phyloP scores from a whole-genome alignment of 2,329 filamentous ascomycete genomes.

The Esteya vermicola region DNA sequence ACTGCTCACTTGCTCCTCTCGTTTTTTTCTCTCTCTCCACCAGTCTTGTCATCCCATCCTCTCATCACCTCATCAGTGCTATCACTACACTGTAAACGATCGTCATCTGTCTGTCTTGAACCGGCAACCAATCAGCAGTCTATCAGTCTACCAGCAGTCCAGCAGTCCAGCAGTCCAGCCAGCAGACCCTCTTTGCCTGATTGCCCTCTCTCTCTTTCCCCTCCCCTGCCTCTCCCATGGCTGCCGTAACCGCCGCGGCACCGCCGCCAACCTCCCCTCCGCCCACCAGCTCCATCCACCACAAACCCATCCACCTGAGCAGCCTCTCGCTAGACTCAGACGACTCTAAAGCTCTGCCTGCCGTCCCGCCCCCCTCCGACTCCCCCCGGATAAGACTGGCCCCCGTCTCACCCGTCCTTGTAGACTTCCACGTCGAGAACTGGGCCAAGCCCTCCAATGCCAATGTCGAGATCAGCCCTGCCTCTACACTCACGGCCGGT shows the following conservation, averaged over 20 bases:
- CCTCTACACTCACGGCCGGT: slow-evolving; percentile 7
- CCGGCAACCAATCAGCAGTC: too few species aligned
- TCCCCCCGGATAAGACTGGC: slow-evolving; percentile 33
- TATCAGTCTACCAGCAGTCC: too few species aligned
- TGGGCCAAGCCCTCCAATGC: slow-evolving; percentile 38
- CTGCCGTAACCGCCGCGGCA: slow-evolving; percentile 16
- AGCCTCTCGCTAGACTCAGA: slow-evolving; percentile 13
- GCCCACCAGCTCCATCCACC: slow-evolving; percentile 14
- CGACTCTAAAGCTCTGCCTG: slow-evolving; percentile 9
- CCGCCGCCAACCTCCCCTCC: slow-evolving; percentile 13
- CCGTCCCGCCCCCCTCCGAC: slow-evolving; percentile 14
- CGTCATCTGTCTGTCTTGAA: too few species aligned
- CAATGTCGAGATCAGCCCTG: slow-evolving; percentile 27
- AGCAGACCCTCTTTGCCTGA: too few species aligned
- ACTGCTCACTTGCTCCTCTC: neutral
- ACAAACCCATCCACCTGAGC: slow-evolving; percentile 23
- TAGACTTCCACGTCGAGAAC: slow-evolving; percentile 38
- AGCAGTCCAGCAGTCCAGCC: too few species aligned
- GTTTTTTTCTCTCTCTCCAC: neutral
- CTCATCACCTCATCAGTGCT: too few species aligned
- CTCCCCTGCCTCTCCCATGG: slow-evolving; percentile 13
- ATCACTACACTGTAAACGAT: too few species aligned
- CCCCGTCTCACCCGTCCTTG: slow-evolving; percentile 40
- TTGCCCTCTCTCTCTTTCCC: neutral
- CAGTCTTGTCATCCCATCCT: neutral